Conservation (phyloP, 768 basidiomycete genomes). For the Collybia mongolica region DNA sequence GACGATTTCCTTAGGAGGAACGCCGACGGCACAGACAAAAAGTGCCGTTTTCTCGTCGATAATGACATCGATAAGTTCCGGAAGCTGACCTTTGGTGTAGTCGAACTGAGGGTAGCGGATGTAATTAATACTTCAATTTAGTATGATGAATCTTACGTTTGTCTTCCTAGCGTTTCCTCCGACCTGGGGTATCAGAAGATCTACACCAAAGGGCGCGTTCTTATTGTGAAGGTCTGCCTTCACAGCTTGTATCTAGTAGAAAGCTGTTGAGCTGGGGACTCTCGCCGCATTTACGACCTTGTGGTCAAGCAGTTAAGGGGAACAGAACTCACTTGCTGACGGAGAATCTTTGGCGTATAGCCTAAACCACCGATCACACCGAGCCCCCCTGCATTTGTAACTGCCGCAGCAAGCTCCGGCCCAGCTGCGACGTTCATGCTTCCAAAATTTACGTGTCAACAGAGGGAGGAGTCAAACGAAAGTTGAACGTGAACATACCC, state of each 20-base stretch:
- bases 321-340: constrained; percentile 62
- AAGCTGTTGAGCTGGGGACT: neutral
- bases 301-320: neutral
- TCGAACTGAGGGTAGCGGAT: constrained; percentile 52
- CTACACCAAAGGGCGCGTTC: constrained; percentile 87
- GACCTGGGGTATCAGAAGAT: constrained; percentile 84
- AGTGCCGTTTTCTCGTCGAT: constrained; percentile 87
- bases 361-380: constrained; percentile 92
- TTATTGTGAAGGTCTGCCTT: constrained; percentile 74
- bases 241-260: constrained; percentile 61
- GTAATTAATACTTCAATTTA: neutral
- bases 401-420: constrained; percentile 87
- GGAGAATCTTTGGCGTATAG: constrained; percentile 79
- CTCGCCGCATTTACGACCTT: constrained; percentile 4
- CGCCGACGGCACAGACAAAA: constrained; percentile 90
- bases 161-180: constrained; percentile 90
- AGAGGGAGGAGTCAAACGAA: neutral
- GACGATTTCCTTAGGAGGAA: constrained; percentile 79
- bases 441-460: constrained; percentile 3
- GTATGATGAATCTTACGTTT: constrained; percentile 49
- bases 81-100: constrained; percentile 86
- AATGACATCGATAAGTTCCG: constrained; percentile 85
- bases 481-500: constrained; percentile 37
- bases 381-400: constrained; percentile 90
- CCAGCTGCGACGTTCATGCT: constrained; percentile 52